Evolutionary conservation across 108 stramenopile genomes (phyloP), one percentile per base, ranked within the genome.

Genomic region (Nitzschia palea): DNA sequence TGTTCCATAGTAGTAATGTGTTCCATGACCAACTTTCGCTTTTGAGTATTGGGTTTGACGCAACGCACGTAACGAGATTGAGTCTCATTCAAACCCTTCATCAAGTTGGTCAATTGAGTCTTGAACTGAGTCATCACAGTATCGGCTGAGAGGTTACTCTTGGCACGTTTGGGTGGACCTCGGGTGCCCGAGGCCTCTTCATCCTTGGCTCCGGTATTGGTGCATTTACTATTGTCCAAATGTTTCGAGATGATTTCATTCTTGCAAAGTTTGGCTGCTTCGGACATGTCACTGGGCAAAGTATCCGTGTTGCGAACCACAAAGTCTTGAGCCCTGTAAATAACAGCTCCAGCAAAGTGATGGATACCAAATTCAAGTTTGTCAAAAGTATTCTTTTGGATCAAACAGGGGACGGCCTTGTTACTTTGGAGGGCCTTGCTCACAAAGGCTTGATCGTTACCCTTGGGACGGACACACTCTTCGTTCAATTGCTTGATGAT

Each of bases 281-380:
- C 69, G 14, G 73, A 65, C 28, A 93, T 70, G 62, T 88, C 91
- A 32, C 71, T 70, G 10, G 90, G 89, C 12, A 97, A 51, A 15
- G 91, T 80, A 64, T 97, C 96, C 28, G 78, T 86, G 62, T 97
- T 95, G 54, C 93, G 88, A 31, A 77, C 69, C 44, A 95, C 78
- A 71, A 94, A 97, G 43, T 86, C 80, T 28, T 84, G 68, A 10
- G 92, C 93, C 22, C 62, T 76, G 86, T 97, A 95, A 37, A 87
- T 80, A 28, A 96, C 96, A 18, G 76, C 67, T 47, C 97, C 97
- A 43, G 97, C 97, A 63, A 95, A 98, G 81, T 98, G 97, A 58
- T 86, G 77, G 44, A 98, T 86, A 44, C 90, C 93, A 71, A 98
- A 98, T 51, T 88, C 67, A 64, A 73, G 66, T 9, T 45, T 68